phyloP scores from a whole-genome alignment of 805 yeast species.

The Kregervanrija pseudodelftensis region DNA sequence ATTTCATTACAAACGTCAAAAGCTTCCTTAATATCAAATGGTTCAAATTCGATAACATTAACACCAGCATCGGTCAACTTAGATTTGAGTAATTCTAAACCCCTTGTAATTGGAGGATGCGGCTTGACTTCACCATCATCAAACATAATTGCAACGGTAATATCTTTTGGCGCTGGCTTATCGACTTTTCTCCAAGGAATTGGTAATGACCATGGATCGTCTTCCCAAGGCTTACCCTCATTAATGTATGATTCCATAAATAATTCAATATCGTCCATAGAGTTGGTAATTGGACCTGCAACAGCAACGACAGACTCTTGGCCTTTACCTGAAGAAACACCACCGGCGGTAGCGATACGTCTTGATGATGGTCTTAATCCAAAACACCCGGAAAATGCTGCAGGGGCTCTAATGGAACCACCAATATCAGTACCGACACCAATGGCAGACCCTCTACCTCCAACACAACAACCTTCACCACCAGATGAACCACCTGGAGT shows the following conservation, averaged over 20 bases:
- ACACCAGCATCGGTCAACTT: constrained; percentile 55
- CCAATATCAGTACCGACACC: constrained; percentile 65
- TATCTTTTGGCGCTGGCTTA: constrained; percentile 30
- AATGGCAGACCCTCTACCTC: constrained; percentile 50
- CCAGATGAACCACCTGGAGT: constrained; percentile 71
- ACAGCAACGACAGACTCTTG: constrained; percentile 62
- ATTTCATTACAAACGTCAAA: constrained; percentile 49
- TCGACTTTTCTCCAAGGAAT: constrained; percentile 46
- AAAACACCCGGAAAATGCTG: constrained; percentile 53
- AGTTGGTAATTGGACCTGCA: constrained; percentile 61
- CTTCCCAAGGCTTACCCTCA: constrained; percentile 58
- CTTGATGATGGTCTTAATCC: constrained; percentile 60
- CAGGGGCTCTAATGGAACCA: constrained; percentile 63
- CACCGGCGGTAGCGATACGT: constrained; percentile 41
- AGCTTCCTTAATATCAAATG: constrained; percentile 52
- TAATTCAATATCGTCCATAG: constrained; percentile 58
- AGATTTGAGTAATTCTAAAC: constrained; percentile 43
- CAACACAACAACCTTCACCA: constrained; percentile 63
- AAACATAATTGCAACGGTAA: constrained; percentile 56
- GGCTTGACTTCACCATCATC: constrained; percentile 64
- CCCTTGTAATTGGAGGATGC: constrained; percentile 58
- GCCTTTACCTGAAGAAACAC: constrained; percentile 51
- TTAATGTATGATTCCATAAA: constrained; percentile 59
- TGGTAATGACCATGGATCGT: constrained; percentile 38
- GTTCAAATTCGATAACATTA: constrained; percentile 47